Evolutionary conservation across 129 eudicot species (phyloP), one percentile per base, ranked within the genome.

Genomic region (Calendula officinalis): DNA sequence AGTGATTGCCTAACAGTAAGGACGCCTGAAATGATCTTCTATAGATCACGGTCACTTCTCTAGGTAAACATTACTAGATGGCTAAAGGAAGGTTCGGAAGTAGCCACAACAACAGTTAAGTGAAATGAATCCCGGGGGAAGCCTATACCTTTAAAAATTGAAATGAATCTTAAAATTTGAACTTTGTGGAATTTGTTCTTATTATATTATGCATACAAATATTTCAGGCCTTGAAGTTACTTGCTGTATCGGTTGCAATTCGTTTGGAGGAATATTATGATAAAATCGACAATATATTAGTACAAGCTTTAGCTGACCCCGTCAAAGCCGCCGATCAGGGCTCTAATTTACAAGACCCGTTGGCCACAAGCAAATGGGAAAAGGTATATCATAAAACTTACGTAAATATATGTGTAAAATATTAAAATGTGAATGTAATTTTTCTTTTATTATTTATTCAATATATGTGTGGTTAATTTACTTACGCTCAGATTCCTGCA

Each of bases 161-260:
- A 7, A 51, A 14, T 8, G 6, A 57, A 12, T 57, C 27, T 37
- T 4, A 3, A 15, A 17, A 27, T 15, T 38, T 30, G 44, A 27
- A 43, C 14, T 34, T 34, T 61, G n/a, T 32, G 2, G 32, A 27
- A 13, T 8, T 27, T 56, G 45, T 3, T 56, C 41, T 36, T 56
- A 56, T 48, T 55, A 32, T 14, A 1, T 39, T 13, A 39, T 22
- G 40, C 35, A 47, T 57, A 10, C 33, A 38, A 13, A 32, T 15
- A 0, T 62, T 71, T 55, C 79, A 87, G 95, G 81, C 88, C n/a
- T 60, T 88, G 53, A 85, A 80, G 80, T 46, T 88, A 70, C 81
- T 88, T 7, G 66, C 96, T 53, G 80, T 80, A 32, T 67, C 85
- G 85, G 83, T 94, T 75, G 96, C 87, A 38, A 71, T 85, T 42